Percentiles rank a stretch among this genome's conserved stretches.
Evolutionary conservation across 1,139 yeast species (phyloP).

Genomic region (Geotrichum aggregatum): DNA sequence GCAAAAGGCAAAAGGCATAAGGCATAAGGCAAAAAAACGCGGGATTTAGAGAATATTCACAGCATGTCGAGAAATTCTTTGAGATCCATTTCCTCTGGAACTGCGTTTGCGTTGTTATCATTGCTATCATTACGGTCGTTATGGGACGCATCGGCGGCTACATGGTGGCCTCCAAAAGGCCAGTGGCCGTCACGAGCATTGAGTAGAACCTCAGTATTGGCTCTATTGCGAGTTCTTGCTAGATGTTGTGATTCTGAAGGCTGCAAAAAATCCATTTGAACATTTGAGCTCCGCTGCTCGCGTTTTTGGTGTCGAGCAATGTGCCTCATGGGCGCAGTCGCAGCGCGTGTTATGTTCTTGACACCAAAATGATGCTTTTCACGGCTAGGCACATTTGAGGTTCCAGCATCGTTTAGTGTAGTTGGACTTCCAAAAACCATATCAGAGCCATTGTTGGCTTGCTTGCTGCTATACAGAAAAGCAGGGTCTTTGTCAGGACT

Average conservation of each 20-base stretch:
- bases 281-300: neutral
- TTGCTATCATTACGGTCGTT: neutral
- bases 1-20: neutral
- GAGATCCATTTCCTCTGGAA: conserved; percentile 2
- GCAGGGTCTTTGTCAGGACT: too few species aligned
- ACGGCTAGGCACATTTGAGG: neutral
- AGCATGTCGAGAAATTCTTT: conserved; percentile 2
- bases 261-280: neutral
- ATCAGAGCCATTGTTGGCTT: too few species aligned
- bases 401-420: neutral
- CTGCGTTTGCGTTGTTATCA: neutral
- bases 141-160: neutral
- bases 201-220: too few species aligned
- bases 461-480: too few species aligned
- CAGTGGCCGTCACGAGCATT: too few species aligned
- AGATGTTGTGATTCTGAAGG: neutral
- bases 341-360: neutral
- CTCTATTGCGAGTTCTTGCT: too few species aligned
- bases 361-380: neutral
- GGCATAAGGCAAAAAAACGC: too few species aligned
- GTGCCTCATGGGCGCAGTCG: neutral
- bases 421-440: neutral
- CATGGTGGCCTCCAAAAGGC: neutral
- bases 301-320: neutral
- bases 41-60: too few species aligned